Evolutionary conservation across 106 monocot species (phyloP), one percentile per base, ranked within the genome.

Genomic region (Phalaenopsis equestris): DNA sequence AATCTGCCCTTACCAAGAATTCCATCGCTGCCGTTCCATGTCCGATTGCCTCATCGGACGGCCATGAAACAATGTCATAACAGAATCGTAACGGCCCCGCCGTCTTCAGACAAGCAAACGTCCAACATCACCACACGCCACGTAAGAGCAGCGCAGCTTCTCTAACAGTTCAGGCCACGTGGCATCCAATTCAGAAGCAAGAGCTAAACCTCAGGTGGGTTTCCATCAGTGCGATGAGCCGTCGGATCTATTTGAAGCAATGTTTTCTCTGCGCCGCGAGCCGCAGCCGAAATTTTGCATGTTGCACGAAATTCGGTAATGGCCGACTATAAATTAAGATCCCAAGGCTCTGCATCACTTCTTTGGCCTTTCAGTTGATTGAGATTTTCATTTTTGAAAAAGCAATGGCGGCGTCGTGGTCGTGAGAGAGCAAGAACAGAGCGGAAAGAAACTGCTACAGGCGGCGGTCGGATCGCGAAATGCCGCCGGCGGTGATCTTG

Each of bases 401-500:
- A 64, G 38, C 58, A 30, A 30, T 30, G 58, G 21, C 61, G 14
- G 42, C 77, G 30, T 30, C 36, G 24, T 15, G 18, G 55, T 12
- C 16, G 52, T 30, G 79, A 36, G 19, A 75, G 79, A 47, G 56
- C 70, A 43, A 41, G 79, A 79, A 24, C 19, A 15, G 38, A 21
- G 10, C 7, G 38, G 72, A 41, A 24, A n/a, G 17, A 37, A 42
- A 70, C 37, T 17, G 56, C 18, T 10, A 39, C 12, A 52, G 52
- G 52, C 15, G 52, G 12, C 52, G 52, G 12, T 2, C 78, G 15
- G 23, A 52, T 37, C 41, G 67, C 8, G 18, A 30, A 77, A 73
- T 52, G 86, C 38, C 81, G 84, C 16, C 67, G 78, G 55, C 72
- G 45, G 84, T 65, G 80, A 75, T 75, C 61, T 45, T 56, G 61